These are phyloP conservation scores for Ascobolus immersus DNA, from an alignment of 495 filamentous ascomycete species.

Conservation along the genomic window DNA sequence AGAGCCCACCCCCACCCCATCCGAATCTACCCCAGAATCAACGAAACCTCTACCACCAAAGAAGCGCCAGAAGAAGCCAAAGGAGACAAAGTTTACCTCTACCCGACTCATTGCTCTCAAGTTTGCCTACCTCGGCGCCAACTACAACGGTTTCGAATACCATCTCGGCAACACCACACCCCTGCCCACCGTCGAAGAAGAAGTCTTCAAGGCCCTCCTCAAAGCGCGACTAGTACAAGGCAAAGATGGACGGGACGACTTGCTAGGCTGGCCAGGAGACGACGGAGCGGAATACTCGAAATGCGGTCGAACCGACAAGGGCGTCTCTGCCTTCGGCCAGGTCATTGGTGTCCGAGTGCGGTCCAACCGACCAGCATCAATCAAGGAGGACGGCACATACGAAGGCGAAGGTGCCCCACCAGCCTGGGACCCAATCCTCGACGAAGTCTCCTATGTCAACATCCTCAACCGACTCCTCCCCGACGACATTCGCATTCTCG, in stretches of 20 bases:
- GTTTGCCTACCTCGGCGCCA: constrained; percentile 72
- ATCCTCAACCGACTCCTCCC: constrained; percentile 71
- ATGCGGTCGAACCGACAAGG: constrained; percentile 74
- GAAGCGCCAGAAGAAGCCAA: constrained; percentile 18
- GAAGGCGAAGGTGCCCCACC: background rate
- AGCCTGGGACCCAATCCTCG: constrained; percentile 42
- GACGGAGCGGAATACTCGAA: constrained; percentile 71
- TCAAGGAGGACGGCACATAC: background rate
- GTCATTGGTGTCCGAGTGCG: constrained; percentile 63
- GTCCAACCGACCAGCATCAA: constrained; percentile 37
- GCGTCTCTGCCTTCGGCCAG: constrained; percentile 92
- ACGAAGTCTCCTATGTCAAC: constrained; percentile 61
- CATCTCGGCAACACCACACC: constrained; percentile 37
- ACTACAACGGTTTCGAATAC: constrained; percentile 79
- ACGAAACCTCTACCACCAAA: constrained; percentile 3
- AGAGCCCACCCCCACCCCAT: constrained; percentile 2
- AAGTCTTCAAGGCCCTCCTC: constrained; percentile 66
- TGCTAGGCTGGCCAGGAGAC: constrained; percentile 33
- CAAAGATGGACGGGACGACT: constrained; percentile 18
- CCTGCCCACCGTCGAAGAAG: constrained; percentile 65
- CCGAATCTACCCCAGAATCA: constrained; percentile 1
- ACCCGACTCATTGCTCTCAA: constrained; percentile 76
- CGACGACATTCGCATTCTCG: constrained; percentile 64
- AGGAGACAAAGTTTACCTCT: constrained; percentile 40
- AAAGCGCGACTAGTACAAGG: constrained; percentile 57